Base-by-base conservation (phyloP, 805 yeast species). In the Lachancea cidri region DNA sequence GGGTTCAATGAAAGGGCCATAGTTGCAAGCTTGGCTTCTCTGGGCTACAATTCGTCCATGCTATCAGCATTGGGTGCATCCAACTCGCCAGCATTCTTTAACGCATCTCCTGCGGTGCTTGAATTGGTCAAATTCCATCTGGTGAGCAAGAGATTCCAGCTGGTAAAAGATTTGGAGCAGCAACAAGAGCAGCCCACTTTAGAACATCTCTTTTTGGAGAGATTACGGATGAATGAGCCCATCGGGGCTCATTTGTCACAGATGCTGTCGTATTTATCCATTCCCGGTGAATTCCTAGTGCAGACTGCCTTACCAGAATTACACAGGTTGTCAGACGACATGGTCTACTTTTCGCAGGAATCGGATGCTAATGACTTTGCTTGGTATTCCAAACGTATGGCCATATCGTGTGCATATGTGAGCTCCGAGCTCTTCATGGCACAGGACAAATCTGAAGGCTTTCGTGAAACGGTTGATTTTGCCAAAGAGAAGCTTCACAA, bases 311-410 rank as follows among this genome's bases (percentile, higher is more conserved):
- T 84, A 37, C 75, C 74, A 29, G 94, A 86, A 55, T 72, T 93
- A 42, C 83, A 80, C 51, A 73, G 76, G 39, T 70, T 89, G 42
- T 73, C 87, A 9, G 98, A 91, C 64, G 98, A 93, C 57, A 71
- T 91, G 44, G 76, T 86, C 34, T 87, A 65, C 61, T 79, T 77
- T 51, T 79, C 95, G 0, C 93, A 89, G 8, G 97, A 89, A 57
- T 75, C 93, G 16, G 79, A 79, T 49, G 54, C 55, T 35, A 51
- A 66, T 15, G 96, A 87, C 60, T 81, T 84, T 58, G 83, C 86
- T 3, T 91, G 98, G 98, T 91, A 91, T 62, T 70, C 94, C n/a
- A 85, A 88, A 57, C 71, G 98, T 49, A 66, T 83, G 13, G 74
- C 84, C 6, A 58, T 91, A 13, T 74, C 85, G 17, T 71, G 83